A percentile compares a stretch with the other conserved stretches of the same genome.
phyloP scores from a whole-genome alignment of 805 yeast genomes.

The Lipomyces japonicus region DNA sequence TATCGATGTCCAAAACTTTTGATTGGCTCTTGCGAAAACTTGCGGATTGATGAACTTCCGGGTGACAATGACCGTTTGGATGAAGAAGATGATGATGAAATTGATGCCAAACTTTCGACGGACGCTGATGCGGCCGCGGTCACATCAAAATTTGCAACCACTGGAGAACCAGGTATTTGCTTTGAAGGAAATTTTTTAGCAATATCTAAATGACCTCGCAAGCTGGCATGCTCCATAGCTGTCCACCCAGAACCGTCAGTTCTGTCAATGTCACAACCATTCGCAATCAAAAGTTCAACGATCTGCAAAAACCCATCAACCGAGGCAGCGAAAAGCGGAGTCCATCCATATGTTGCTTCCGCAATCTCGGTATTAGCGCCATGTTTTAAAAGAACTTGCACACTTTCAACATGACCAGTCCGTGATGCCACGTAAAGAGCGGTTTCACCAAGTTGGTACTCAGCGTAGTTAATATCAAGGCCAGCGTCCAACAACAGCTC shows the following conservation, averaged over 20 bases:
- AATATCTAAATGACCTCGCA: conserved; percentile 77
- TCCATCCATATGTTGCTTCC: conserved; percentile 85
- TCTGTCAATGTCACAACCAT: conserved; percentile 52
- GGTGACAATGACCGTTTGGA: conserved; percentile 22
- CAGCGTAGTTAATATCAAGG: conserved; percentile 61
- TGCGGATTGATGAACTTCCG: conserved; percentile 33
- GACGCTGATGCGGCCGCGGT: conserved; percentile 25
- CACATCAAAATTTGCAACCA: conserved; percentile 9
- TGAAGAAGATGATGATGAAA: conserved; percentile 14
- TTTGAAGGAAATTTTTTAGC: conserved; percentile 50
- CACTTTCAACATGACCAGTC: conserved; percentile 52
- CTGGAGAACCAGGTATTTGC: conserved; percentile 16
- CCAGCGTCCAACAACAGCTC: conserved; percentile 52
- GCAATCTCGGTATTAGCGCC: conserved; percentile 73
- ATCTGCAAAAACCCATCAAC: conserved; percentile 70
- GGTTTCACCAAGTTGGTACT: conserved; percentile 66
- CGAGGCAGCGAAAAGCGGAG: conserved; percentile 86
- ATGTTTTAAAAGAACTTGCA: conserved; percentile 52
- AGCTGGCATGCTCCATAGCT: conserved; percentile 93
- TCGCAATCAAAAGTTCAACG: conserved; percentile 50
- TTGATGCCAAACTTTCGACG: conserved; percentile 21
- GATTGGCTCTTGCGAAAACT: conserved; percentile 47
- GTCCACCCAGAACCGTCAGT: conserved; percentile 91
- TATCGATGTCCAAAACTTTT: conserved; percentile 84
- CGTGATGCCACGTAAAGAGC: conserved; percentile 79